These are phyloP conservation scores for Actinomortierella wolfii DNA, from an alignment of 371 early-diverging fungal genomes.

Conservation along the genomic window DNA sequence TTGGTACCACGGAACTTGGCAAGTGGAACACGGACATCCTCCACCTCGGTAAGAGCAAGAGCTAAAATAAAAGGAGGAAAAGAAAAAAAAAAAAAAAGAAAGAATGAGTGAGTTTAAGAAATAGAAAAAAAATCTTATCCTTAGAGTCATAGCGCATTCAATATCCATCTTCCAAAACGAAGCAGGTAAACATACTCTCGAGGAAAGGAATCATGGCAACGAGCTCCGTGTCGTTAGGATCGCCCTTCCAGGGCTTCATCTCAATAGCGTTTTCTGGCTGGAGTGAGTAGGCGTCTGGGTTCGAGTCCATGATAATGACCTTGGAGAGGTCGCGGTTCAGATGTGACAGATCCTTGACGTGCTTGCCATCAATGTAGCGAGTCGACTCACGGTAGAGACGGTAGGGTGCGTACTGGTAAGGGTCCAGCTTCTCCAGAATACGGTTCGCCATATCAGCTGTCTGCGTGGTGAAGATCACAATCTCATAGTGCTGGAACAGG, in stretches of 20 bases:
- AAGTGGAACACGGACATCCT: constrained; percentile 77
- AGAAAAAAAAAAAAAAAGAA: background rate
- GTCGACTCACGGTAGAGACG: constrained; percentile 90
- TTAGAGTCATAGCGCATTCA: background rate
- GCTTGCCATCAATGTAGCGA: constrained; percentile 80
- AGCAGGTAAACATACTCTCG: constrained; percentile 60
- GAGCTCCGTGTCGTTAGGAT: constrained; percentile 81
- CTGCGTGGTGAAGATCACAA: constrained; percentile 93
- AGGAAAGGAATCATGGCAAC: constrained; percentile 89
- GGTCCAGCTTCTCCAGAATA: constrained; percentile 89
- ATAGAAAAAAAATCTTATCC: background rate
- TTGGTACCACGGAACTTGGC: constrained; percentile 67
- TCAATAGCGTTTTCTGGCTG: constrained; percentile 93
- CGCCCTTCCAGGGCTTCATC: constrained; percentile 87
- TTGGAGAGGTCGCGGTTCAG: constrained; percentile 93
- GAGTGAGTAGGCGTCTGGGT: constrained; percentile 76
- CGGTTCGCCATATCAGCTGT: constrained; percentile 71
- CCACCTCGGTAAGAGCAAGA: constrained; percentile 72
- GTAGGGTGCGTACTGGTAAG: constrained; percentile 83
- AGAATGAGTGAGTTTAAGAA: background rate
- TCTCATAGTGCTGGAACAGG: constrained; percentile 89
- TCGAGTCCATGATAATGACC: constrained; percentile 91
- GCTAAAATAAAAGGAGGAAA: constrained; percentile 36
- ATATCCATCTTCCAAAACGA: background rate
- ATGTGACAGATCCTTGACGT: constrained; percentile 89